Evolutionary conservation across 129 eudicot genomes (phyloP).

Genomic region (Chrysanthemum seticuspe): DNA sequence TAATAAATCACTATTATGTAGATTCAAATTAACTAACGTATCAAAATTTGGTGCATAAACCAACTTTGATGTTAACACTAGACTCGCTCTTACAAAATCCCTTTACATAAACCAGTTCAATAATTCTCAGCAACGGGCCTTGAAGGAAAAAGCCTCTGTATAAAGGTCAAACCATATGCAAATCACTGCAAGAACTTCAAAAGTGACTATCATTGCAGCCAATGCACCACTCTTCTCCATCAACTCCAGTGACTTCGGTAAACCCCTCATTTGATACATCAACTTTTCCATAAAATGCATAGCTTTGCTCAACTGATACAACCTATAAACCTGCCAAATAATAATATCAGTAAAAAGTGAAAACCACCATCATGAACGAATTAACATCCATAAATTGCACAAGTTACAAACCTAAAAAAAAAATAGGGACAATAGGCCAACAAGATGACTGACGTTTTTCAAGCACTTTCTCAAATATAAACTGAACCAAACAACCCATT

Average conservation of each 20-base stretch:
- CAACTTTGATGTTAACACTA: too few species aligned
- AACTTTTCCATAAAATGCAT: slow-evolving; percentile 55
- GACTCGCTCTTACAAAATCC: slow-evolving; percentile 12
- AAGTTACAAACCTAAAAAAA: slow-evolving; percentile 63
- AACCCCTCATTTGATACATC: slow-evolving; percentile 57
- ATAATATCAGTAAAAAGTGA: background rate
- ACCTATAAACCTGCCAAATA: slow-evolving; percentile 69
- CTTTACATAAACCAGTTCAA: slow-evolving; percentile 31
- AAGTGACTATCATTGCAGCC: slow-evolving; percentile 47
- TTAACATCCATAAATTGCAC: slow-evolving; percentile 6
- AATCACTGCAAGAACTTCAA: slow-evolving; percentile 55
- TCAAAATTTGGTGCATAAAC: too few species aligned
- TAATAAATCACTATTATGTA: too few species aligned
- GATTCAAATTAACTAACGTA: too few species aligned
- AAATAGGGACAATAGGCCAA: slow-evolving; percentile 85
- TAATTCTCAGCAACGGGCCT: slow-evolving; percentile 80
- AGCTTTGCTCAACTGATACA: slow-evolving; percentile 77
- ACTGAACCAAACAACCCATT: slow-evolving; percentile 65
- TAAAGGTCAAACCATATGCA: slow-evolving; percentile 91
- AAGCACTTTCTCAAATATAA: slow-evolving; percentile 50
- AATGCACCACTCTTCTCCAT: slow-evolving; percentile 57
- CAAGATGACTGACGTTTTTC: slow-evolving; percentile 50
- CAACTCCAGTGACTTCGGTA: slow-evolving; percentile 43
- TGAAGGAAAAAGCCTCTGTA: slow-evolving; percentile 82
- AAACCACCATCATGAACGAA: slow-evolving; percentile 1